Base-by-base conservation (phyloP, 164 flowering plant species). In the Tinospora cordifolia region DNA sequence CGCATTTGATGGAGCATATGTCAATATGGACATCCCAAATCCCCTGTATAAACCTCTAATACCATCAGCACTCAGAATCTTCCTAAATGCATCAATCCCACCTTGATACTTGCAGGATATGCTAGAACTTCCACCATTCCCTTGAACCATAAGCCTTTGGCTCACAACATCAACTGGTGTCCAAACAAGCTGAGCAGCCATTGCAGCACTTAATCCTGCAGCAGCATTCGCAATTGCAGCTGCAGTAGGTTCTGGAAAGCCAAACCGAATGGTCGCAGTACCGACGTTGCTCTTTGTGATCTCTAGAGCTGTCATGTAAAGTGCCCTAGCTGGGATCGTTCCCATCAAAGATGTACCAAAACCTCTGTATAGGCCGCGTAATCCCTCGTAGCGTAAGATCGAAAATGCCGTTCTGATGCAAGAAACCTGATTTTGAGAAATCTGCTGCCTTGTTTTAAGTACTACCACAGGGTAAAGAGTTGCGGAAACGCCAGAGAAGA, bases 121-220 rank as follows among this genome's bases (percentile, higher is more conserved):
- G 25, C 62, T 63, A 7, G 68, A 24, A 11, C 17, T 30, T 30
- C 36, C 49, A 24, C 64, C 25, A 30, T 19, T 30, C 6, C 88
- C 87, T 71, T 90, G 95, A 13, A 92, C 96, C 96, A 92, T 92
- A 0, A 92, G 84, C 22, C 96, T 76, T 70, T 92, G 97, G 78
- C 93, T 90, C 63, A 88, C 85, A 13, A 92, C 96, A 78, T 92
- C 97, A 36, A 90, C 68, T 8, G 96, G 96, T 1, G 93, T 88
- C 96, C 96, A 92, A 41, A 92, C 93, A 19, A 90, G 68, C 71
- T 92, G 97, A 0, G 97, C 96, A 3, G 92, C 96, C 85, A 90
- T 79, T 14, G 95, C 88, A 1, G 97, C 84, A 60, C 86, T 86
- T 25, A 91, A 51, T 2, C 93, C 96, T 0, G 92, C 96, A 0